These are phyloP conservation scores for Daedaleopsis sinensis DNA, from an alignment of 768 basidiomycete species.

Conservation along the genomic window DNA sequence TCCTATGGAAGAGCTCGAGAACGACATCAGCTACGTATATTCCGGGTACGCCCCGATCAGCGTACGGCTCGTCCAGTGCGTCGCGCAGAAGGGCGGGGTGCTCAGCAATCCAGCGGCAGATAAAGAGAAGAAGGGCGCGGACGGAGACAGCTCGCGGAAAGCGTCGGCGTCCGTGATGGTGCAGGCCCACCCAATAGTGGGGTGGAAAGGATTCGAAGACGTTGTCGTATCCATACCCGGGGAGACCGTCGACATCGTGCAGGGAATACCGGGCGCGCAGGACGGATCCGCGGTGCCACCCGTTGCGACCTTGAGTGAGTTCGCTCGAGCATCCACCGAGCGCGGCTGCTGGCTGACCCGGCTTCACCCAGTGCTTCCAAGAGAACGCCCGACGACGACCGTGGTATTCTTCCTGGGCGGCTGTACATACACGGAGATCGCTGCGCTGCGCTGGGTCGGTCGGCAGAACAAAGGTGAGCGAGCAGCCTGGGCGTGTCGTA, in stretches of 20 bases:
- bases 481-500: background rate
- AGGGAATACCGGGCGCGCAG: slow-evolving; percentile 40
- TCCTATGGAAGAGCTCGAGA: slow-evolving; percentile 79
- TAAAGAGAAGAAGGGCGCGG: slow-evolving; percentile 51
- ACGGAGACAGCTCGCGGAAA: slow-evolving; percentile 40
- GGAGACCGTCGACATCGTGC: slow-evolving; percentile 78
- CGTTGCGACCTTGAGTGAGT: slow-evolving; percentile 37
- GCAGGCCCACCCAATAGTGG: slow-evolving; percentile 89
- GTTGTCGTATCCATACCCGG: slow-evolving; percentile 82
- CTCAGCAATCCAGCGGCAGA: slow-evolving; percentile 74
- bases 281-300: slow-evolving; percentile 29
- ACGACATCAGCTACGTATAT: slow-evolving; percentile 95
- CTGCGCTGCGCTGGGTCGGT: slow-evolving; percentile 91
- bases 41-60: slow-evolving; percentile 96
- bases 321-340: background rate
- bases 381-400: slow-evolving; percentile 75
- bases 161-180: slow-evolving; percentile 51
- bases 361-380: slow-evolving; percentile 44
- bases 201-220: slow-evolving; percentile 99
- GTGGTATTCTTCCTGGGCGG: slow-evolving; percentile 97
- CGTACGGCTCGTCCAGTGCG: slow-evolving; percentile 88
- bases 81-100: slow-evolving; percentile 89
- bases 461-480: slow-evolving; percentile 77
- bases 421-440: slow-evolving; percentile 96
- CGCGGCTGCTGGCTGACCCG: background rate